A percentile compares a stretch with the other conserved stretches of the same genome.
Evolutionary conservation across 495 filamentous ascomycete genomes (phyloP).

Genomic region (Hypomontagnella submonticulosa): DNA sequence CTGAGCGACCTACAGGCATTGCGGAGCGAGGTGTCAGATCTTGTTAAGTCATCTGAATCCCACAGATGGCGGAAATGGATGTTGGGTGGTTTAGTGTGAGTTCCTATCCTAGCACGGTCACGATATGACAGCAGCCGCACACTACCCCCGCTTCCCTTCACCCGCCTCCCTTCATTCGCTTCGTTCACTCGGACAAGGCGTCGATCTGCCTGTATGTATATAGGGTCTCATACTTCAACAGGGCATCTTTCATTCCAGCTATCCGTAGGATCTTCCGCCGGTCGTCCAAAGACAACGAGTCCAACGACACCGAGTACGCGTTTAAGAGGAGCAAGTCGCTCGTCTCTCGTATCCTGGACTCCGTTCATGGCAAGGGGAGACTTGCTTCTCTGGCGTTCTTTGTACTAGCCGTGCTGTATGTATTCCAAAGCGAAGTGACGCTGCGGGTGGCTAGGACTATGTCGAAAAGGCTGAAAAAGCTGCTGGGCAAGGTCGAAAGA

Average conservation of each 20-base stretch:
- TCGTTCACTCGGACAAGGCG: neutral
- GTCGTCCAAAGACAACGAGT: conserved; percentile 40
- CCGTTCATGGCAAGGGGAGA: conserved; percentile 48
- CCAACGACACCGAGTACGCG: conserved; percentile 60
- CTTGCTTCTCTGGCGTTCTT: conserved; percentile 58
- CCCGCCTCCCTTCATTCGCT: neutral
- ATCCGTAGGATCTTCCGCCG: conserved; percentile 56
- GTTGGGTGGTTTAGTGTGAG: conserved; percentile 56
- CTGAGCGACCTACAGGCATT: conserved; percentile 49
- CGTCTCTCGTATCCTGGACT: conserved; percentile 53
- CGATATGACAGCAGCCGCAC: neutral
- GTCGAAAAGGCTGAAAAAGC: conserved; percentile 52
- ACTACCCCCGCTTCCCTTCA: neutral
- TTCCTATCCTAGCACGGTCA: conserved; percentile 4
- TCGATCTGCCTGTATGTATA: neutral
- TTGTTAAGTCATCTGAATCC: conserved; percentile 49
- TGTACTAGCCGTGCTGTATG: conserved; percentile 58
- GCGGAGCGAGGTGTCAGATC: conserved; percentile 43
- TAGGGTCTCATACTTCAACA: conserved; percentile 19
- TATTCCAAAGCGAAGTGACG: conserved; percentile 61
- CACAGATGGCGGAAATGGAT: conserved; percentile 57
- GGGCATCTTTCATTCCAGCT: conserved; percentile 56
- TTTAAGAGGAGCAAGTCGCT: conserved; percentile 56
- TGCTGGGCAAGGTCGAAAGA: conserved; percentile 54
- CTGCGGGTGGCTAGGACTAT: conserved; percentile 56